Conservation (phyloP, 352 stramenopile genomes). For the Bremia lactucae region DNA sequence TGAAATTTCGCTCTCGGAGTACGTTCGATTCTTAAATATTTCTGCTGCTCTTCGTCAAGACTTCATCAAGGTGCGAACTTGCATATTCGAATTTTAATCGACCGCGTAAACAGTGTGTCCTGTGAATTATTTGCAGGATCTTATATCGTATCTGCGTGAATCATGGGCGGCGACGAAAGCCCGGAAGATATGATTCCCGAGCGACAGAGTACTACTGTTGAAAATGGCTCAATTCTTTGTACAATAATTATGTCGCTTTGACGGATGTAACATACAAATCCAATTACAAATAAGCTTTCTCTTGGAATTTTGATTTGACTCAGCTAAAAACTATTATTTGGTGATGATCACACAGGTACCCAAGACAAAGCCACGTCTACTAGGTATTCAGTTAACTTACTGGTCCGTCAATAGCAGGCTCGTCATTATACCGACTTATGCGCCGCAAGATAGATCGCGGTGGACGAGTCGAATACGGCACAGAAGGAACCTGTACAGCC, state of each 20-base stretch:
- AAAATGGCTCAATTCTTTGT: no score
- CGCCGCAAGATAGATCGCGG: slow-evolving; percentile 38
- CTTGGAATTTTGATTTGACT: no score
- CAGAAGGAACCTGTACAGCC: slow-evolving; percentile 8
- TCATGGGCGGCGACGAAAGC: no score
- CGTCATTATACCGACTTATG: slow-evolving; percentile 44
- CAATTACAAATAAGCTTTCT: no score
- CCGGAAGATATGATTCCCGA: no score
- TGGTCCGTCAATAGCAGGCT: slow-evolving; percentile 18
- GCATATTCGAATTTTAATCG: not conserved
- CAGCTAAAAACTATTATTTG: no score
- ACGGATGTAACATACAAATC: no score
- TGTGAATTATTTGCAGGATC: slow-evolving; percentile 20
- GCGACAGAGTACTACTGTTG: no score
- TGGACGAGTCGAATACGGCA: slow-evolving; percentile 11
- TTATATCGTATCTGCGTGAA: slow-evolving; percentile 37
- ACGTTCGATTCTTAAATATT: slow-evolving; percentile 61
- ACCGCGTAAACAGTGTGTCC: not conserved
- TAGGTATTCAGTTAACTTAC: slow-evolving; percentile 2
- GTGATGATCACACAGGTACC: no score
- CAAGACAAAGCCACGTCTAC: no score
- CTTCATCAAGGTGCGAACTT: slow-evolving; percentile 42
- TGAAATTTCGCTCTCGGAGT: slow-evolving; percentile 49
- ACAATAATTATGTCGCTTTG: no score
- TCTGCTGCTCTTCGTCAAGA: slow-evolving; percentile 30